phyloP scores from a whole-genome alignment of 768 basidiomycete genomes.

The Amanita polypyramis region DNA sequence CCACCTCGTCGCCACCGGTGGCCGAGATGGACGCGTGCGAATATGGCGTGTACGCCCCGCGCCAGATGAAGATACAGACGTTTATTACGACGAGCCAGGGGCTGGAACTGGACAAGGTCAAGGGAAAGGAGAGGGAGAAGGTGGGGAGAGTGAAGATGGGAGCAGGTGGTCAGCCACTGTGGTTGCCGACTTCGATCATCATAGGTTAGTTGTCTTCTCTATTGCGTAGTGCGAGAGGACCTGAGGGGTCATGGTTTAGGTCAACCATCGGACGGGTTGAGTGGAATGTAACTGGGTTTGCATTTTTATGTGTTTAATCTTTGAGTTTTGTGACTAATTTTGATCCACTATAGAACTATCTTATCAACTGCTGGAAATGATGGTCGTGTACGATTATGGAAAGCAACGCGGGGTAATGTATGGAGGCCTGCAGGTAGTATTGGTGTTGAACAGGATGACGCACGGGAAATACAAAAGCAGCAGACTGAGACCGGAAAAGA shows the following conservation, averaged over 20 bases:
- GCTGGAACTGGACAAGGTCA: not conserved
- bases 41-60: conserved; percentile 77
- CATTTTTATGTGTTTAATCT: conserved; percentile 8
- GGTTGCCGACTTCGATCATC: conserved; percentile 84
- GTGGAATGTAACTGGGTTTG: conserved; percentile 86
- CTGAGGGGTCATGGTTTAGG: conserved; percentile 23
- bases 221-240: not conserved
- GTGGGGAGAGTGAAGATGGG: conserved; percentile 24
- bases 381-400: conserved; percentile 76
- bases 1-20: conserved; percentile 88
- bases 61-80: conserved; percentile 1
- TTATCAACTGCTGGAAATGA: conserved; percentile 80
- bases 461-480: conserved; percentile 15
- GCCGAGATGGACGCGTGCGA: conserved; percentile 77
- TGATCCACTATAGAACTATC: conserved; percentile 46
- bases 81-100: conserved; percentile 24
- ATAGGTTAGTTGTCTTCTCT: conserved; percentile 40
- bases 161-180: conserved; percentile 62
- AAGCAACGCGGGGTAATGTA: conserved; percentile 72
- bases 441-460: conserved; percentile 63
- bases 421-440: conserved; percentile 80
- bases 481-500: conserved; percentile 22
- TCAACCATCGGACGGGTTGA: conserved; percentile 78
- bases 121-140: conserved; percentile 19
- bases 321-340: not conserved